phyloP scores from a whole-genome alignment of 257 asterid genomes.

The Lycium ferocissimum region DNA sequence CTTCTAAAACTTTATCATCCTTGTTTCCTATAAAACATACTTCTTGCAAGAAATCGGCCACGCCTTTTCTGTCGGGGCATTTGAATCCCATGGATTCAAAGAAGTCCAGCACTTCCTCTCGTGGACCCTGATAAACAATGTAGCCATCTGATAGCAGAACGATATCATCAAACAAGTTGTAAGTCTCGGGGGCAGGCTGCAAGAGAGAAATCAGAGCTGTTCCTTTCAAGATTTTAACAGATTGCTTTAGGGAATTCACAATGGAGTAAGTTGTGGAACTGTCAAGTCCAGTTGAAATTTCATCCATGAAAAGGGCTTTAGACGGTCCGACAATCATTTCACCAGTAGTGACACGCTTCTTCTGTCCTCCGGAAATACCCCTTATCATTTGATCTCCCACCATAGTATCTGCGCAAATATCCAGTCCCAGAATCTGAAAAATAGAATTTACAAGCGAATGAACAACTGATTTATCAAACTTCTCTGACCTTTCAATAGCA shows the following conservation, averaged over 20 bases:
- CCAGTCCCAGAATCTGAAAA: slow-evolving; percentile 49
- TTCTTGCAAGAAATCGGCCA: slow-evolving; percentile 56
- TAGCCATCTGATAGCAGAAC: slow-evolving; percentile 46
- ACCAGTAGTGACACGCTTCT: slow-evolving; percentile 54
- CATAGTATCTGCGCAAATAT: slow-evolving; percentile 50
- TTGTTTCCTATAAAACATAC: slow-evolving; percentile 30
- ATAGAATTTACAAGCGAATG: background rate
- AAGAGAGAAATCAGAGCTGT: slow-evolving; percentile 53
- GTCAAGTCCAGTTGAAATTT: slow-evolving; percentile 55
- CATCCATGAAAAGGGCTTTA: slow-evolving; percentile 50
- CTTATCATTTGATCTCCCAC: slow-evolving; percentile 56
- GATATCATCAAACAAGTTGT: slow-evolving; percentile 50
- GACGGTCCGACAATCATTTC: slow-evolving; percentile 56
- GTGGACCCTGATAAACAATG: slow-evolving; percentile 49
- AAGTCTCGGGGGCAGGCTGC: slow-evolving; percentile 56
- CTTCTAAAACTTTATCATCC: background rate
- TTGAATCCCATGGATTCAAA: slow-evolving; percentile 52
- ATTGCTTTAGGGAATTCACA: slow-evolving; percentile 48
- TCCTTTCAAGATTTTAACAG: slow-evolving; percentile 44
- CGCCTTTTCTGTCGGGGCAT: slow-evolving; percentile 54
- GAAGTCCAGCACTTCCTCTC: slow-evolving; percentile 45
- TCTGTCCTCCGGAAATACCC: slow-evolving; percentile 56
- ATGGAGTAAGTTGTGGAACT: slow-evolving; percentile 55
- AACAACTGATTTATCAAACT: slow-evolving; percentile 2
- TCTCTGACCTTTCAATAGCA: background rate